Conservation (phyloP, 2,329 filamentous ascomycete genomes). For the Metarhizium rileyi region DNA sequence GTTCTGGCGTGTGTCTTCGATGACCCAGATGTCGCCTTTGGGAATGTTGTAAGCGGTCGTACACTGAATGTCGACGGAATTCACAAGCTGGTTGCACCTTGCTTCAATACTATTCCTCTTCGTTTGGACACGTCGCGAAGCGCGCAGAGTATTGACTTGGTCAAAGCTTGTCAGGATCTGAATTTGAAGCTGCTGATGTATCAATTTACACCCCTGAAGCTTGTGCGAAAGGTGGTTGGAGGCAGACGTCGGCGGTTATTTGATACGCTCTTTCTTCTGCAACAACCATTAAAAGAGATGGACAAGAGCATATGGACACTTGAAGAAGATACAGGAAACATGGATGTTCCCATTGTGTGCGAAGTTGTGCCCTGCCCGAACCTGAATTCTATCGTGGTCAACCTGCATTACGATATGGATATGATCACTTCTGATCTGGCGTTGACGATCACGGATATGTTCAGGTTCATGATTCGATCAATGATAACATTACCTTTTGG, state of each 20-base stretch:
- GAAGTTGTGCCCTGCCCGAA: constrained; percentile 54
- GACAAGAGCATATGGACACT: constrained; percentile 47
- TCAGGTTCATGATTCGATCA: constrained; percentile 19
- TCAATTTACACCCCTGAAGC: constrained; percentile 67
- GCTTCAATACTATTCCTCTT: constrained; percentile 81
- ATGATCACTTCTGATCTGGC: constrained; percentile 20
- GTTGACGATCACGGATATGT: constrained; percentile 19
- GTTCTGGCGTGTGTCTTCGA: constrained; percentile 48
- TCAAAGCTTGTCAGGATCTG: constrained; percentile 48
- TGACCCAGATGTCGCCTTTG: constrained; percentile 67
- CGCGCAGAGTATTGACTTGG: constrained; percentile 44
- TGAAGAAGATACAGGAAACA: constrained; percentile 47
- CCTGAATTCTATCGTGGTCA: constrained; percentile 44
- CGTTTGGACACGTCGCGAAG: constrained; percentile 43
- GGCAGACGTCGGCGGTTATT: constrained; percentile 50
- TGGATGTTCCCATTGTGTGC: constrained; percentile 70
- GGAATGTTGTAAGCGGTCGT: constrained; percentile 75
- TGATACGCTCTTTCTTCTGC: constrained; percentile 71
- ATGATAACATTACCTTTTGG: constrained; percentile 19
- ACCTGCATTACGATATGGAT: constrained; percentile 52
- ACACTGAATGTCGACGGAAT: constrained; percentile 55
- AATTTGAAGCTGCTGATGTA: constrained; percentile 55
- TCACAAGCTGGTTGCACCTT: constrained; percentile 71
- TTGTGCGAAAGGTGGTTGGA: constrained; percentile 47
- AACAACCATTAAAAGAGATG: constrained; percentile 51